phyloP scores from a whole-genome alignment of 148 eudicot species.

The Chenopodium quinoa region DNA sequence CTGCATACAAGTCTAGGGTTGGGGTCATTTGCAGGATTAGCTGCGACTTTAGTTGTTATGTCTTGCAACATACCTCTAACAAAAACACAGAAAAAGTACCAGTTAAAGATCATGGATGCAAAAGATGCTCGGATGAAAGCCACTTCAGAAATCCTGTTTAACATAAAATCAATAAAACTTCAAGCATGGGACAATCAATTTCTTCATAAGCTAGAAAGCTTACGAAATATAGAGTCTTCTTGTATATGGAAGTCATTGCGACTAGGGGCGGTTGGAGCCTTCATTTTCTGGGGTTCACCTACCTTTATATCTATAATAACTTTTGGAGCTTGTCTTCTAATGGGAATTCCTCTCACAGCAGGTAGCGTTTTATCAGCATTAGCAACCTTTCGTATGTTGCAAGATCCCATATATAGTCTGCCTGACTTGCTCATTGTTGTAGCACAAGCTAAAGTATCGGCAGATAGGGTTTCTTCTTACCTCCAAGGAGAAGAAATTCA shows the following conservation, averaged over 20 bases:
- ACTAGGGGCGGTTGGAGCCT: constrained; percentile 58
- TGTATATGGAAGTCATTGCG: constrained; percentile 87
- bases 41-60: constrained; percentile 69
- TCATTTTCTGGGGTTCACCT: constrained; percentile 96
- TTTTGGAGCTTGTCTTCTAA: constrained; percentile 75
- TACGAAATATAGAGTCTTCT: constrained; percentile 58
- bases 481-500: constrained; percentile 85
- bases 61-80: constrained; percentile 79
- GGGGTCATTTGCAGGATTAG: constrained; percentile 74
- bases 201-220: constrained; percentile 51
- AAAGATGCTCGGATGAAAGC: constrained; percentile 90
- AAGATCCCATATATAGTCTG: constrained; percentile 86
- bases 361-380: constrained; percentile 86
- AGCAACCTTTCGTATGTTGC: constrained; percentile 95
- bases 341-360: constrained; percentile 93
- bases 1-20: constrained; percentile 64
- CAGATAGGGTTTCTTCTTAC: constrained; percentile 69
- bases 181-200: constrained; percentile 95
- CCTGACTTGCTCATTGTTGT: constrained; percentile 77
- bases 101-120: constrained; percentile 78
- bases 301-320: constrained; percentile 79
- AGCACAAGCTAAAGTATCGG: constrained; percentile 93
- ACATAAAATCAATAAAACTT: constrained; percentile 85
- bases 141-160: constrained; percentile 90
- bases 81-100: constrained; percentile 64